These are phyloP conservation scores for Coffea canephora DNA, from an alignment of 257 asterid genomes.

Conservation along the genomic window DNA sequence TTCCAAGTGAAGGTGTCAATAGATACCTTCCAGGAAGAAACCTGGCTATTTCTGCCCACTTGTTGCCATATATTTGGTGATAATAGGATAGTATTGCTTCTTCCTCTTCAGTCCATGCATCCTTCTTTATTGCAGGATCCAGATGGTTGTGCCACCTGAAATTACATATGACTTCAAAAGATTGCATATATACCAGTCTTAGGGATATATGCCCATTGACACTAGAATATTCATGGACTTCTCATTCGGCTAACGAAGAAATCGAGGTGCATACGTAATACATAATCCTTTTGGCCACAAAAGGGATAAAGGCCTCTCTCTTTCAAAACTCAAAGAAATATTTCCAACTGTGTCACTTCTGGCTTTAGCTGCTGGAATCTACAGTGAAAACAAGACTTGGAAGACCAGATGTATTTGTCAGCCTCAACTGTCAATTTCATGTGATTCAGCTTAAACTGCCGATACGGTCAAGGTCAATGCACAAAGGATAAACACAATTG, in stretches of 20 bases:
- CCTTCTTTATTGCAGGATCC: conserved; percentile 68
- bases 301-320: not conserved
- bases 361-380: not conserved
- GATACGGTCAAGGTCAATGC: not conserved
- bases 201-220: not conserved
- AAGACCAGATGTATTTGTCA: not conserved
- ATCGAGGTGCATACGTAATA: not conserved
- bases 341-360: not conserved
- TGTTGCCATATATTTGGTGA: conserved; percentile 67
- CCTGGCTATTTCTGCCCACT: conserved; percentile 79
- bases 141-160: conserved; percentile 86
- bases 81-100: conserved; percentile 46
- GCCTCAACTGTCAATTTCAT: not conserved
- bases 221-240: too few species aligned
- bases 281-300: not conserved
- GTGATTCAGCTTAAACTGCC: not conserved
- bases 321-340: not conserved
- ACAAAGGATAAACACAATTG: not conserved
- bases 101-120: conserved; percentile 73
- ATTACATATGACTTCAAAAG: conserved; percentile 13
- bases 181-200: not conserved
- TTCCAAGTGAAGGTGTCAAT: not conserved
- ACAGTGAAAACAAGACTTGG: not conserved
- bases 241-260: not conserved
- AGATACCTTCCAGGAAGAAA: conserved; percentile 82